A percentile compares a stretch with the other conserved stretches of the same genome.
These are phyloP conservation scores for Fraxinus latifolia DNA, from an alignment of 305 asterid species.

Conservation along the genomic window DNA sequence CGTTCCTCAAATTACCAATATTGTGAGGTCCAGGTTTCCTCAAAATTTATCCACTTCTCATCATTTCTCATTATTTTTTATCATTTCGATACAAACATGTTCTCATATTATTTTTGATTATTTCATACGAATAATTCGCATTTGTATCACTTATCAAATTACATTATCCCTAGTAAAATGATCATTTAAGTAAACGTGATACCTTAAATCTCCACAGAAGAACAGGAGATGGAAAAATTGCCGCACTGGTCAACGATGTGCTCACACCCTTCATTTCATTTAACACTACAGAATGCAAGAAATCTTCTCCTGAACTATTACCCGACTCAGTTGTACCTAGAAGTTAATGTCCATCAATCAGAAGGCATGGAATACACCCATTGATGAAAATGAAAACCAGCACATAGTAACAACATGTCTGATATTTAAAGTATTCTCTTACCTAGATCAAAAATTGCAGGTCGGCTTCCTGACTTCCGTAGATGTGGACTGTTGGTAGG, in stretches of 20 bases:
- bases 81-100: too few species aligned
- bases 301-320: constrained; percentile 55
- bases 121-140: neutral
- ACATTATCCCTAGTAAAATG: neutral
- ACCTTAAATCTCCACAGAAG: constrained; percentile 97
- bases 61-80: neutral
- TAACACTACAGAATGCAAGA: constrained; percentile 41
- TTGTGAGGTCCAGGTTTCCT: neutral
- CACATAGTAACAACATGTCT: neutral
- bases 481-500: constrained; percentile 81
- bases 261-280: constrained; percentile 73
- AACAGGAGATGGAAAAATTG: constrained; percentile 81
- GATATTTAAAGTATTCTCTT: constrained; percentile 26
- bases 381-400: constrained; percentile 1
- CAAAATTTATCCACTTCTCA: neutral
- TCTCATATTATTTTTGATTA: neutral
- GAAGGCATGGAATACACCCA: neutral
- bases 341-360: constrained; percentile 16
- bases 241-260: constrained; percentile 57
- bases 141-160: neutral
- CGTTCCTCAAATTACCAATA: neutral
- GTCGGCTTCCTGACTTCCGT: constrained; percentile 91
- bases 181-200: constrained; percentile 12
- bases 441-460: constrained; percentile 79
- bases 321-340: constrained; percentile 46